phyloP scores from a whole-genome alignment of 805 yeast genomes.

The Nakazawaea ambrosiae region DNA sequence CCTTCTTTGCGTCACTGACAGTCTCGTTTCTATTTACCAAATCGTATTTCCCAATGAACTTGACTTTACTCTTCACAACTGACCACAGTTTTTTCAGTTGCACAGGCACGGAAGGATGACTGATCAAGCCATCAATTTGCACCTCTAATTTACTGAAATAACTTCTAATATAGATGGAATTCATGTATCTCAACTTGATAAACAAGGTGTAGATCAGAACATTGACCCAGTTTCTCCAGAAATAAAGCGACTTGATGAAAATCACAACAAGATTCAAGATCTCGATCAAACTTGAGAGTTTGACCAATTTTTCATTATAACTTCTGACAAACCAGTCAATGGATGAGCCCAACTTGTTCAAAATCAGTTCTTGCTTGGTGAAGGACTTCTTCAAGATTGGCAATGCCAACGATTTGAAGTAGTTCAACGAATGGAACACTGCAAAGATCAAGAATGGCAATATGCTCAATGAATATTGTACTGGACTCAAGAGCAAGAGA shows the following conservation, averaged over 20 bases:
- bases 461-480: constrained; percentile 53
- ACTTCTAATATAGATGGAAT: constrained; percentile 33
- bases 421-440: constrained; percentile 73
- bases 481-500: constrained; percentile 49
- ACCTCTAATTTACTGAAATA: constrained; percentile 30
- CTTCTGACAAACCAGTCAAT: constrained; percentile 33
- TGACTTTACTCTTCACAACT: constrained; percentile 29
- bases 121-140: constrained; percentile 37
- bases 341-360: constrained; percentile 9
- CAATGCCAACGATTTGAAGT: constrained; percentile 54
- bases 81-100: constrained; percentile 43
- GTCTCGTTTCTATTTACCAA: constrained; percentile 4
- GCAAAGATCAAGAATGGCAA: constrained; percentile 75
- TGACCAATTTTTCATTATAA: constrained; percentile 54
- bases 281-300: constrained; percentile 54
- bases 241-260: constrained; percentile 31
- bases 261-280: constrained; percentile 19
- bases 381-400: constrained; percentile 45
- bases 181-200: constrained; percentile 34
- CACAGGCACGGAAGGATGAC: constrained; percentile 48
- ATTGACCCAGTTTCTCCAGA: constrained; percentile 23
- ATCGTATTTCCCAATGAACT: constrained; percentile 13
- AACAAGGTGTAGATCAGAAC: constrained; percentile 20
- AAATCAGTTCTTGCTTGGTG: constrained; percentile 10
- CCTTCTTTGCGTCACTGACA: no score